Conservation (phyloP, 495 filamentous ascomycete genomes). For the Lindgomyces ingoldianus region DNA sequence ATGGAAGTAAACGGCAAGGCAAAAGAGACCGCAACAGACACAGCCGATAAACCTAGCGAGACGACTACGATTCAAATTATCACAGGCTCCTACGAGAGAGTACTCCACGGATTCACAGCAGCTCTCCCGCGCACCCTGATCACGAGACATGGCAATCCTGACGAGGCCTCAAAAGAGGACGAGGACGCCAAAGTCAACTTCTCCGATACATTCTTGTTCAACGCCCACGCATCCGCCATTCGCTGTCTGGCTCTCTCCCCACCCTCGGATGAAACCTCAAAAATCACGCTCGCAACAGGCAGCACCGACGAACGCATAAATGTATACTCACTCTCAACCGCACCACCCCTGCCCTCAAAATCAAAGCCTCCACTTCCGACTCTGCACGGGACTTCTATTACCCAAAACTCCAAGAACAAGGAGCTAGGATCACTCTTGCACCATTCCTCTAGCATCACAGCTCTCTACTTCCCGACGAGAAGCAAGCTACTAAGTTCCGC, state of each 20-base stretch:
- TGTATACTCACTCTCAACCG: constrained; percentile 83
- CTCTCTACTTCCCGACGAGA: constrained; percentile 78
- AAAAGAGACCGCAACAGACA: neutral
- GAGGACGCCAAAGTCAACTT: constrained; percentile 59
- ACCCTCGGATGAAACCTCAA: constrained; percentile 62
- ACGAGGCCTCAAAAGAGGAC: neutral
- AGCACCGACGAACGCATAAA: constrained; percentile 92
- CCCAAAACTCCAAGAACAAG: constrained; percentile 81
- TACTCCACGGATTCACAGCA: constrained; percentile 87
- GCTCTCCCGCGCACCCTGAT: constrained; percentile 52
- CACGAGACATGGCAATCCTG: constrained; percentile 12
- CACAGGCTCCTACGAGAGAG: constrained; percentile 90
- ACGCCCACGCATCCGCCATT: constrained; percentile 86
- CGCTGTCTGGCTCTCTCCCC: constrained; percentile 87
- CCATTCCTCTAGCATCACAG: constrained; percentile 76
- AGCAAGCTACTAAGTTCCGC: constrained; percentile 81
- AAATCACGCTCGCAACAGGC: constrained; percentile 83
- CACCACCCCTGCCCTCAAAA: constrained; percentile 52
- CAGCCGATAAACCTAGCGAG: neutral
- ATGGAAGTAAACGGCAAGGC: neutral
- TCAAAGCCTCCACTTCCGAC: constrained; percentile 51
- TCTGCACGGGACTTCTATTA: constrained; percentile 65
- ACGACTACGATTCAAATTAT: constrained; percentile 73
- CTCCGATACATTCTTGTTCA: constrained; percentile 92
- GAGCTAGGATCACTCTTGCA: constrained; percentile 85